Evolutionary conservation across 2,329 filamentous ascomycete species (phyloP).

Genomic region (Colletotrichum scovillei): DNA sequence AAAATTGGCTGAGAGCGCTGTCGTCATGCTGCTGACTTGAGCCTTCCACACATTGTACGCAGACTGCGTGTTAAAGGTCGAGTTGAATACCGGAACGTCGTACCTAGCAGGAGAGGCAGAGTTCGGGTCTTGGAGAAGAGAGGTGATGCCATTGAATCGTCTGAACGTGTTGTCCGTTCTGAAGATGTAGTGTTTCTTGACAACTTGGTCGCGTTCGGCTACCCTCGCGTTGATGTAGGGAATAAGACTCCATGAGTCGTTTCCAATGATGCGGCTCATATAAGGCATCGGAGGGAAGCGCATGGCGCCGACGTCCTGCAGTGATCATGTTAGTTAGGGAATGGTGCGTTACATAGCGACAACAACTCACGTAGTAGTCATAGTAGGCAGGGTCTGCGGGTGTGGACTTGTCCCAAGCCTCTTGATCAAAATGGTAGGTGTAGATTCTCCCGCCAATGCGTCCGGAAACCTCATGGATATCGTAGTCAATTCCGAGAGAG

Average conservation of each 20-base stretch:
- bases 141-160: constrained; percentile 35
- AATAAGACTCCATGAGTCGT: constrained; percentile 38
- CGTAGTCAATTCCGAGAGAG: constrained; percentile 47
- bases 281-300: constrained; percentile 49
- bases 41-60: constrained; percentile 25
- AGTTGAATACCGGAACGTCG: constrained; percentile 34
- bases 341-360: background rate
- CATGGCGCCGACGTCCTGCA: constrained; percentile 53
- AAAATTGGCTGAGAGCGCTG: constrained; percentile 35
- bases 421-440: constrained; percentile 46
- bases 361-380: constrained; percentile 45
- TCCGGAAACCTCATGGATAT: constrained; percentile 49
- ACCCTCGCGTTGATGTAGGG: constrained; percentile 38
- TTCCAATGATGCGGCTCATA: constrained; percentile 42
- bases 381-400: constrained; percentile 39
- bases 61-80: constrained; percentile 30
- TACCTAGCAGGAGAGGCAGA: constrained; percentile 28
- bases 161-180: constrained; percentile 38
- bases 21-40: constrained; percentile 25
- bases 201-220: constrained; percentile 28
- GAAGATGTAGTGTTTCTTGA: constrained; percentile 38
- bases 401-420: constrained; percentile 37
- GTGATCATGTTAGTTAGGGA: background rate
- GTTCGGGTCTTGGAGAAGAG: constrained; percentile 16
- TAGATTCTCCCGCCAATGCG: constrained; percentile 50